Evolutionary conservation across 164 flowering plant species (phyloP), one percentile per base, ranked within the genome.

Genomic region (Tetrastigma voinierianum): DNA sequence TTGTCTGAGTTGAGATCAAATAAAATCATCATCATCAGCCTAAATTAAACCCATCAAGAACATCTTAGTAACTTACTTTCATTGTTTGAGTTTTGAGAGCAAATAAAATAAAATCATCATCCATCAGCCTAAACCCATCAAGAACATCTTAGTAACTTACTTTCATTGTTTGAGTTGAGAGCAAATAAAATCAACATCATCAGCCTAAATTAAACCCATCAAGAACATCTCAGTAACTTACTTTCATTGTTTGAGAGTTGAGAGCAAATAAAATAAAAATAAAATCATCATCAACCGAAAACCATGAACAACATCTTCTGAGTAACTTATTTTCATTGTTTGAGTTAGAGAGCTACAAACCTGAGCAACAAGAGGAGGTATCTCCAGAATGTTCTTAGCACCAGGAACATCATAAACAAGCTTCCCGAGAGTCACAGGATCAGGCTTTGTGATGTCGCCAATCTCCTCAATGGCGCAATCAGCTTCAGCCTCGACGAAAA

Each of bases 401-500:
- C 87, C 90, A 64, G 93, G 92, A 72, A 81, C 69, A 24, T 80
- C 84, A 71, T 87, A 84, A 74, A 93, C 97, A 17, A 93, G 80
- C 85, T 89, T 86, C 9, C 89, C 88, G 32, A 93, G 94, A 46
- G 79, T 83, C 32, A 54, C 76, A 13, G 96, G 94, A 61, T 91
- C 90, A 56, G 94, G 94, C 70, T 84, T 85, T 13, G 98, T 78
- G 9, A 78, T 77, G 68, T 88, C 96, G 2, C 92, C 87, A 3
- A 93, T 72, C 18, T 82, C 86, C 14, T 84, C 78, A 19, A 93
- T 69, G 0, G 40, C 24, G 66, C 88, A 87, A 59, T 84, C 64
- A 0, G 96, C 90, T 61, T 83, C 88, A 10, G 98, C 98, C 76
- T 87, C 97, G 6, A 91, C 95, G 24, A 93, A 84, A 58, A 90